Percentiles rank a stretch among this genome's conserved stretches.
Conservation (phyloP, 2,329 filamentous ascomycete genomes). For the Penicillium sp. region DNA sequence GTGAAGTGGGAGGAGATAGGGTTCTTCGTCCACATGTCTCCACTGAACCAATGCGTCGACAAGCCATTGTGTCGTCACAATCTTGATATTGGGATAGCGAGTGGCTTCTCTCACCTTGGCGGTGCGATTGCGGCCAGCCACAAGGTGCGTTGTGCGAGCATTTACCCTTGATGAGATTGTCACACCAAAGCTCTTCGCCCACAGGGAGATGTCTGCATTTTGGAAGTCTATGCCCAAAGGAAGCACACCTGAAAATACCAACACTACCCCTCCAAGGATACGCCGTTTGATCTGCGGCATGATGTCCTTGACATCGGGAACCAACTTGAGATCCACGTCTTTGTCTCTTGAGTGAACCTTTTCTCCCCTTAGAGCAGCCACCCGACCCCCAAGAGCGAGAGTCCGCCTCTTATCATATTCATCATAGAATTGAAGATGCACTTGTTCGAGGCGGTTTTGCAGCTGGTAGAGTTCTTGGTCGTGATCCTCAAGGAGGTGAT, state of each 20-base stretch:
- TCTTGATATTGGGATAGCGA: conserved; percentile 76
- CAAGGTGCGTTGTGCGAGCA: conserved; percentile 51
- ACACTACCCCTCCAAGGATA: conserved; percentile 70
- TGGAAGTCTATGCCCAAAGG: conserved; percentile 77
- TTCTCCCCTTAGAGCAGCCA: conserved; percentile 54
- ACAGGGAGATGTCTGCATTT: conserved; percentile 81
- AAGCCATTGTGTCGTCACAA: conserved; percentile 90
- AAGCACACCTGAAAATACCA: conserved; percentile 89
- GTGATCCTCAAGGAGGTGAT: conserved; percentile 82
- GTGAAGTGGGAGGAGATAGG: conserved; percentile 76
- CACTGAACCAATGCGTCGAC: conserved; percentile 81
- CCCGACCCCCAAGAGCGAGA: conserved; percentile 47
- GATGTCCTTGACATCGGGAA: conserved; percentile 84
- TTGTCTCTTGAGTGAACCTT: conserved; percentile 42
- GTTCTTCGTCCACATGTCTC: conserved; percentile 73
- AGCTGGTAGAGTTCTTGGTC: conserved; percentile 79
- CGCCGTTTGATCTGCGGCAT: conserved; percentile 76
- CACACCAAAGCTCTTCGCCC: conserved; percentile 84
- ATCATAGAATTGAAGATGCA: conserved; percentile 80
- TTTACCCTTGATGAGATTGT: conserved; percentile 49
- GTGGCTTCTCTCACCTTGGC: conserved; percentile 88
- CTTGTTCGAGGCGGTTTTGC: conserved; percentile 69
- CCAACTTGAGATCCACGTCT: conserved; percentile 56
- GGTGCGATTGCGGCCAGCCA: conserved; percentile 66
- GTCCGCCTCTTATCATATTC: conserved; percentile 66